Conservation (phyloP, 192 early-diverging fungal species). For the Backusella tarrabulga region DNA sequence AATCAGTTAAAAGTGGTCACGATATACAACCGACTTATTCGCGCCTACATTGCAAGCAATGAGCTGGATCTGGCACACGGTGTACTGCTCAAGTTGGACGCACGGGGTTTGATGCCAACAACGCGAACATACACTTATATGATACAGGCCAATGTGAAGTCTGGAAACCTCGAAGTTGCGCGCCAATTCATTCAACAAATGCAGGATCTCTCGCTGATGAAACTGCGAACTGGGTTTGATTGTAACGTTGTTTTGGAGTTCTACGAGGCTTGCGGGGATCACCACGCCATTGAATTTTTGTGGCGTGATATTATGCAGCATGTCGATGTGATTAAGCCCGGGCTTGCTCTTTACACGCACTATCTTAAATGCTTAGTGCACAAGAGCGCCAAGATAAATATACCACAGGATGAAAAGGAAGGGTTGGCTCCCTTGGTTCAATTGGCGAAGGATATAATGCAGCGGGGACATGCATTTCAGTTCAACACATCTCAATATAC, state of each 20-base stretch:
- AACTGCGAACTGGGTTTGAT: slow-evolving; percentile 26
- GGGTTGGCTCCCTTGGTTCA: background rate
- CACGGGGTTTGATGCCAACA: slow-evolving; percentile 15
- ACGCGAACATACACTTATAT: slow-evolving; percentile 33
- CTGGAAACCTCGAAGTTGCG: background rate
- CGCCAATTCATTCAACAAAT: slow-evolving; percentile 18
- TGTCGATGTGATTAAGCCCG: slow-evolving; percentile 20
- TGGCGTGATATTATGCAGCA: slow-evolving; percentile 31
- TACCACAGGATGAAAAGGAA: background rate
- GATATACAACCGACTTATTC: slow-evolving; percentile 33
- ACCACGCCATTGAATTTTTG: slow-evolving; percentile 33
- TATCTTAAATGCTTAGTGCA: slow-evolving; percentile 4
- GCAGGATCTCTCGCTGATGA: slow-evolving; percentile 15
- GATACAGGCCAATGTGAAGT: slow-evolving; percentile 24
- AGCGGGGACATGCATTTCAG: background rate
- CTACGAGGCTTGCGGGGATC: slow-evolving; percentile 15
- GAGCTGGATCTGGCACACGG: slow-evolving; percentile 8
- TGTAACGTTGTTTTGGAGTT: slow-evolving; percentile 22
- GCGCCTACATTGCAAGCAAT: slow-evolving; percentile 13
- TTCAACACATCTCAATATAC: background rate
- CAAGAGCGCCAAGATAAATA: background rate
- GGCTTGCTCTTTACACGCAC: slow-evolving; percentile 11
- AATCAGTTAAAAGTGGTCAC: slow-evolving; percentile 1
- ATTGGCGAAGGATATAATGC: background rate
- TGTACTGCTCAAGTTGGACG: background rate